A percentile compares a stretch with the other conserved stretches of the same genome.
Evolutionary conservation across 495 filamentous ascomycete genomes (phyloP).

Genomic region (Penicillium flavigenum): DNA sequence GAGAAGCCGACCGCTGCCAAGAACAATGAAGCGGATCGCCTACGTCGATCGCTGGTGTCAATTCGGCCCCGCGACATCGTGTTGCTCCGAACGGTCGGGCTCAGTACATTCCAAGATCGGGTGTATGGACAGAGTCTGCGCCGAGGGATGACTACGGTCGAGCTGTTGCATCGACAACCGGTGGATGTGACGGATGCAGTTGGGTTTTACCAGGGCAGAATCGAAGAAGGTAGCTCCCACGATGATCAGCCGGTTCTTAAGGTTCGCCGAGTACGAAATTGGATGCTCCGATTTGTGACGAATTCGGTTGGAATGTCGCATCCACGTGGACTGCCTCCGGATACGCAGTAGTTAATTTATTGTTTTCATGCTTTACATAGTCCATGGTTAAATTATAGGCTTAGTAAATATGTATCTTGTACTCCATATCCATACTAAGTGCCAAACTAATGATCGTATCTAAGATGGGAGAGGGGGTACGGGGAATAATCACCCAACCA

Average conservation of each 20-base stretch:
- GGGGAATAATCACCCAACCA: constrained; percentile 8
- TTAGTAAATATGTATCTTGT: background rate
- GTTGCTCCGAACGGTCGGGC: constrained; percentile 71
- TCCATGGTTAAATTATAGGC: background rate
- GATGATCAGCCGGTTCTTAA: constrained; percentile 59
- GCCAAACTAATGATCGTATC: background rate
- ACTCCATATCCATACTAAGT: background rate
- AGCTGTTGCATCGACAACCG: constrained; percentile 59
- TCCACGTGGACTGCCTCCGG: constrained; percentile 47
- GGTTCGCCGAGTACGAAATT: constrained; percentile 65
- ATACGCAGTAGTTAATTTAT: constrained; percentile 41
- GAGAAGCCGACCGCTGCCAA: constrained; percentile 19
- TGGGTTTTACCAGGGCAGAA: constrained; percentile 34
- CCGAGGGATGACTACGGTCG: constrained; percentile 65
- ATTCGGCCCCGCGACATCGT: constrained; percentile 72
- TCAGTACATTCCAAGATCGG: constrained; percentile 66
- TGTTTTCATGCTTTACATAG: background rate
- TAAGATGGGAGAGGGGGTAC: background rate
- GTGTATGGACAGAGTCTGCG: constrained; percentile 78
- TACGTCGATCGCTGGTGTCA: constrained; percentile 43
- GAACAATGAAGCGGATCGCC: constrained; percentile 28
- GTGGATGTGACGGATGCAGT: constrained; percentile 41
- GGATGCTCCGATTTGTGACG: constrained; percentile 70
- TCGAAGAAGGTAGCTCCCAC: constrained; percentile 21
- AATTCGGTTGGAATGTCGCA: constrained; percentile 36